Evolutionary conservation across 1,284 basidiomycete species (phyloP), one percentile per base, ranked within the genome.

Genomic region (Stereum hirsutum): DNA sequence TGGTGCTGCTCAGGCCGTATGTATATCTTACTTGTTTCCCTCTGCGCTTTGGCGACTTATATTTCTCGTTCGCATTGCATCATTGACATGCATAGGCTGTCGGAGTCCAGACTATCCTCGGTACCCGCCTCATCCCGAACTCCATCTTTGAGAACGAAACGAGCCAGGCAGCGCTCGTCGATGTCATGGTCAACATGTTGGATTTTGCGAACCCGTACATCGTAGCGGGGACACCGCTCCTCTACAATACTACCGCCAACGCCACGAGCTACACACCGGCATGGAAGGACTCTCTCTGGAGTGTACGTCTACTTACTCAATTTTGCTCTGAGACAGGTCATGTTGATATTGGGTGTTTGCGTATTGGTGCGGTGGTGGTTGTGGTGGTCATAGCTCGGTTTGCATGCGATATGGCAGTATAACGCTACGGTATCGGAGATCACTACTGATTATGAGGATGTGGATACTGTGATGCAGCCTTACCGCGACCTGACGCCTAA

Each of bases 221-320:
- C 41, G 49, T 60, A 23, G 53, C 55, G 14, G 60, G 52, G 4
- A 65, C 70, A 0, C 69, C 69, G 0, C 63, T 67, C 36, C 52
- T 71, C 15, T 70, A 66, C 49, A 63, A 72, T 35, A 58, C 65
- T 24, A 62, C 68, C 1, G 51, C 57, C 25, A 62, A 58, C 10
- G 45, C 59, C 42, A 74, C 72, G 8, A 70, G 68, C 45, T 64
- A 71, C 11, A 73, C 70, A 0, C 65, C 68, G 1, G 65, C 65
- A 5, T 74, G 70, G 72, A 57, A 68, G 28, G 56, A 64, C 8
- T 60, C 68, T 35, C 46, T 70, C 3, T 78, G 71, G 60, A 72
- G 76, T 52, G 65, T 74, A 41, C 60, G 69, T 40, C 54, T 15
- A 53, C 62, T 17, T 58, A 59, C 1, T 41, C 23, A 30, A 21